Percentiles rank a stretch among this genome's conserved stretches.
These are phyloP conservation scores for Phytopythium cucurbitacearum DNA, from an alignment of 352 stramenopile species.

Conservation along the genomic window DNA sequence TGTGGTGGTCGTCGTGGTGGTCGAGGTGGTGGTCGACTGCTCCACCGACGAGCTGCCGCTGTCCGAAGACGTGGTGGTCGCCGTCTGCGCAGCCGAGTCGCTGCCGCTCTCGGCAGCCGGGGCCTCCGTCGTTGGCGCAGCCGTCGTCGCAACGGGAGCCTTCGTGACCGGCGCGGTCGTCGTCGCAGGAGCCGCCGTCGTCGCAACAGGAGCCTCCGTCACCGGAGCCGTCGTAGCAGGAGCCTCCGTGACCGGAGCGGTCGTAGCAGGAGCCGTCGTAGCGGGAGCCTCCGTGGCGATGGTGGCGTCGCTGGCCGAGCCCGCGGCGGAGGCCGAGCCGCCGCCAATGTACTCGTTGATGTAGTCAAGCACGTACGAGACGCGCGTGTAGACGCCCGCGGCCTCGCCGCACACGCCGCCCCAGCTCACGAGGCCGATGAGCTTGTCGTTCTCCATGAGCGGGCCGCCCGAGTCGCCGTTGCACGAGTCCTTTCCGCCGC, in stretches of 20 bases:
- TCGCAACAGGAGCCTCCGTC: background rate
- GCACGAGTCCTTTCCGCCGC: slow-evolving; percentile 48
- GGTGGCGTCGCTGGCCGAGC: slow-evolving; percentile 4
- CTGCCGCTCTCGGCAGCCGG: slow-evolving; percentile 3
- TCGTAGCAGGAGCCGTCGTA: slow-evolving; percentile 9
- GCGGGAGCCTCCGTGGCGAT: slow-evolving; percentile 4
- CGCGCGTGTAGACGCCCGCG: slow-evolving; percentile 51
- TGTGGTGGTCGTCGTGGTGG: background rate
- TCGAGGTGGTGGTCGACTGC: background rate
- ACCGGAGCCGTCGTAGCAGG: slow-evolving; percentile 6
- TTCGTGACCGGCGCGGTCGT: slow-evolving; percentile 7
- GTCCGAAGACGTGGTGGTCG: background rate
- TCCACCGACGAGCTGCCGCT: background rate
- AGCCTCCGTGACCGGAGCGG: slow-evolving; percentile 7
- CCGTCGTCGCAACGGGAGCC: background rate
- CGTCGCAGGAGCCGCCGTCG: slow-evolving; percentile 7
- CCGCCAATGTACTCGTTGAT: slow-evolving; percentile 43
- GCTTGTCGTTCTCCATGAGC: slow-evolving; percentile 41
- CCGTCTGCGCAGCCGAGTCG: slow-evolving; percentile 1
- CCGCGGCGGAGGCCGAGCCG: slow-evolving; percentile 4
- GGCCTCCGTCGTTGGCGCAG: slow-evolving; percentile 4
- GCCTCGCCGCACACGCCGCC: slow-evolving; percentile 46
- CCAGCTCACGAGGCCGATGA: slow-evolving; percentile 70
- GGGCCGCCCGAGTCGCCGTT: slow-evolving; percentile 67
- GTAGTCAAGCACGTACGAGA: slow-evolving; percentile 47